Base-by-base conservation (phyloP, 441 rosid species). In the Gossypium davidsonii region DNA sequence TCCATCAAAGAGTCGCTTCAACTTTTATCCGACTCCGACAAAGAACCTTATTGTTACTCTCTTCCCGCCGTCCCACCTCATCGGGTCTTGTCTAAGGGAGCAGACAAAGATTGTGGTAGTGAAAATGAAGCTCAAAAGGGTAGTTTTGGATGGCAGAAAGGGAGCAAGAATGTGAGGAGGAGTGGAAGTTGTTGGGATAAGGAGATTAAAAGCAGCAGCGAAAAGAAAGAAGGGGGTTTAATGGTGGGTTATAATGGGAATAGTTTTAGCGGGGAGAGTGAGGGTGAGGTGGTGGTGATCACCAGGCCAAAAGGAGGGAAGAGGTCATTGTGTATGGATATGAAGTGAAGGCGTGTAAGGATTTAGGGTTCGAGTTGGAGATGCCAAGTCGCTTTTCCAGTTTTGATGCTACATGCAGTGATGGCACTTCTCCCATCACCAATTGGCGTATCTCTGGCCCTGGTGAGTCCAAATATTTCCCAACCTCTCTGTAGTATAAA, bases 401-500 rank as follows among this genome's bases (percentile, higher is more conserved):
- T 4, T 83, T 83, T 20, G 91, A 86, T 49, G 89, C 89, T 1
- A 90, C 91, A 0, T 90, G 95, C 25, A 90, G 97, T 14, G 93
- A 95, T 15, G 84, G 91, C 62, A 80, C 89, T 75, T 94, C 95
- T 0, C 97, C 98, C 21, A 87, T 90, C 44, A 79, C 95, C 39
- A 34, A 34, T 10, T 94, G 95, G 97, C 91, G 89, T 34, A 92
- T 94, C 81, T 90, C 97, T 0, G 84, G 88, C 68, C 98, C 97
- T 49, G 98, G 98, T 90, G 48, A 73, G 87, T 80, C 3, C 18
- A 12, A n/a, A 9, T 18, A 21, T 3, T 55, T 34, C 11, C n/a
- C 26, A 63, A 12, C 48, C 49, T 10, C 48, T 37, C 51, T 37
- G 2, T 3, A 34, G 39, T 34, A 34, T 2, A 37, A 8, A 3